phyloP scores from a whole-genome alignment of 495 filamentous ascomycete genomes.

The Cairneyella variabilis region DNA sequence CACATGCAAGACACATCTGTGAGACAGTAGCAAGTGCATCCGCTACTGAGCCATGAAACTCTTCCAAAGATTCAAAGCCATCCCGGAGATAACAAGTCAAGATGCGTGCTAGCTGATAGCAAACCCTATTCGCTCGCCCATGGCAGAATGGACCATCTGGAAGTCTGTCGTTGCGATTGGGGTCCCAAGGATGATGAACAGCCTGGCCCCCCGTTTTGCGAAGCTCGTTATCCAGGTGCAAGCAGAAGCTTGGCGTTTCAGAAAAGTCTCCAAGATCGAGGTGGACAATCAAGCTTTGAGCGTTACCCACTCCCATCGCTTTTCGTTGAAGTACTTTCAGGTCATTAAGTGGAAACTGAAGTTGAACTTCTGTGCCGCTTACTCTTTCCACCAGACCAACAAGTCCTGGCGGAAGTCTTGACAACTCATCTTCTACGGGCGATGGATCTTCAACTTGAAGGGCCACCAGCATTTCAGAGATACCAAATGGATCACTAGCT shows the following conservation, averaged over 20 bases:
- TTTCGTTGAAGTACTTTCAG: background rate
- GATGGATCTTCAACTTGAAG: slow-evolving; percentile 1
- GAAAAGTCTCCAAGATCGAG: background rate
- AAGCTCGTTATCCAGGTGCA: slow-evolving; percentile 23
- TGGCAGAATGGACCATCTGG: slow-evolving; percentile 4
- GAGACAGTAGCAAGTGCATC: slow-evolving; percentile 4
- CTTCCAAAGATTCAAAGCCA: background rate
- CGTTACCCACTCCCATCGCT: background rate
- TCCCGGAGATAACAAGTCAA: slow-evolving; percentile 17
- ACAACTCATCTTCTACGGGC: background rate
- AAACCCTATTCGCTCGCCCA: slow-evolving; percentile 5
- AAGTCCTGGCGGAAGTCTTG: background rate
- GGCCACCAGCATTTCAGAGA: background rate
- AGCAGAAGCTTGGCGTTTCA: slow-evolving; percentile 18
- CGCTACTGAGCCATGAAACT: slow-evolving; percentile 6
- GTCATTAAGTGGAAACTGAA: background rate
- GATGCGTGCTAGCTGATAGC: slow-evolving; percentile 21
- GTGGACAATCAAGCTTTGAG: background rate
- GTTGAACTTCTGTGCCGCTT: background rate
- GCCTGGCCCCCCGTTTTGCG: too few relatives aligned
- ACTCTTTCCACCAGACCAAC: slow-evolving; percentile 3
- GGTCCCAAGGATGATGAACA: background rate
- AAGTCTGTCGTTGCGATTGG: background rate
- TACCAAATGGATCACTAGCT: background rate
- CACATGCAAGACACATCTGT: slow-evolving; percentile 27